Conservation (phyloP, 352 stramenopile genomes). For the Pythium angustatum region DNA sequence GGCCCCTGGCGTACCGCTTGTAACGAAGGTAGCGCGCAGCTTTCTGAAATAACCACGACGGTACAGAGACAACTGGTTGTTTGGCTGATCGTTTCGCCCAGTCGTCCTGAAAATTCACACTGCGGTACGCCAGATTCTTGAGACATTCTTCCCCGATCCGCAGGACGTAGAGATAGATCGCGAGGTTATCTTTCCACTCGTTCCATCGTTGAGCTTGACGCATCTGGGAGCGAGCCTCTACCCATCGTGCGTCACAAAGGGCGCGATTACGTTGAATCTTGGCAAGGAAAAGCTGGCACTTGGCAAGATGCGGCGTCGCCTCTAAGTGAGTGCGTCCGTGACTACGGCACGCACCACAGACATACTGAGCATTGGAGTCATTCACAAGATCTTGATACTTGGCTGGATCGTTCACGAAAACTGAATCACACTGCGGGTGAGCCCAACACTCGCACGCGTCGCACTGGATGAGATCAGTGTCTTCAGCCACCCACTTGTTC, state of each 20-base stretch:
- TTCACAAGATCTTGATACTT: slow-evolving; percentile 68
- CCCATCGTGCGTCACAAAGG: slow-evolving; percentile 65
- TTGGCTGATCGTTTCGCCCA: slow-evolving; percentile 63
- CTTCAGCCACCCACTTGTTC: slow-evolving; percentile 64
- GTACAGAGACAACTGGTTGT: slow-evolving; percentile 32
- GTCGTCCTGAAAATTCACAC: slow-evolving; percentile 73
- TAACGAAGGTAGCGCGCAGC: slow-evolving; percentile 82
- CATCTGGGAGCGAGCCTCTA: slow-evolving; percentile 61
- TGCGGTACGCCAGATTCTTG: slow-evolving; percentile 75
- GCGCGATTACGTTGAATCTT: slow-evolving; percentile 69
- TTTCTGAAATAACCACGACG: slow-evolving; percentile 72
- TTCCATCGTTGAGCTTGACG: slow-evolving; percentile 65
- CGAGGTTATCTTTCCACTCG: slow-evolving; percentile 66
- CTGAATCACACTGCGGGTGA: slow-evolving; percentile 70
- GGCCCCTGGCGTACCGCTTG: slow-evolving; percentile 80
- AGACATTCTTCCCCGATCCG: slow-evolving; percentile 83
- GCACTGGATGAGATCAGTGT: slow-evolving; percentile 87
- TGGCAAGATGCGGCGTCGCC: slow-evolving; percentile 43
- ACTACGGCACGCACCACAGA: slow-evolving; percentile 67
- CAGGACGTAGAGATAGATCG: slow-evolving; percentile 83
- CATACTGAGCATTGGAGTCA: slow-evolving; percentile 68
- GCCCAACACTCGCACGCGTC: slow-evolving; percentile 86
- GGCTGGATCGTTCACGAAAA: slow-evolving; percentile 58
- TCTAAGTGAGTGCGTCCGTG: slow-evolving; percentile 59
- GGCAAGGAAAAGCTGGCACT: slow-evolving; percentile 69